These are phyloP conservation scores for Ceratocystiopsis brevicomis DNA, from an alignment of 2,329 filamentous ascomycete genomes.

Conservation along the genomic window DNA sequence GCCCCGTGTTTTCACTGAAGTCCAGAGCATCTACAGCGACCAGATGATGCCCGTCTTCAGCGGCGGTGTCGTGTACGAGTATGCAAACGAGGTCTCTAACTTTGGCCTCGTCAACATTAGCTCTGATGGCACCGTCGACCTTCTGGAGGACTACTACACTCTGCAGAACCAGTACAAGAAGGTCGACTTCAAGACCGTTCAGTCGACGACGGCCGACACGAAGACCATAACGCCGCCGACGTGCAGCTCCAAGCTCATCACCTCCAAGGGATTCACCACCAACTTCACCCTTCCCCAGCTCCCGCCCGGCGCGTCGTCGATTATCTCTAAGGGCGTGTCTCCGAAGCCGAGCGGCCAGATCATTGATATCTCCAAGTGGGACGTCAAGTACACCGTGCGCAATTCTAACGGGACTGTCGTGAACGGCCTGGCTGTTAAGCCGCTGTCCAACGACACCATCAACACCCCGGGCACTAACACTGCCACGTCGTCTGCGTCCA, in stretches of 20 bases:
- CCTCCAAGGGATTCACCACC: constrained; percentile 44
- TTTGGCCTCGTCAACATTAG: constrained; percentile 46
- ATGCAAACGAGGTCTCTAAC: constrained; percentile 49
- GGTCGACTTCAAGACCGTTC: constrained; percentile 50
- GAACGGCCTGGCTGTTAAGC: constrained; percentile 27
- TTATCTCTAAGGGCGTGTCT: constrained; percentile 60
- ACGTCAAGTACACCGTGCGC: constrained; percentile 37
- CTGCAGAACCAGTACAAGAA: constrained; percentile 58
- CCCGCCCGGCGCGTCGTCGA: constrained; percentile 46
- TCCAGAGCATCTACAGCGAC: constrained; percentile 49
- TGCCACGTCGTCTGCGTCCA: constrained; percentile 4
- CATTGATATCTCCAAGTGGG: constrained; percentile 35
- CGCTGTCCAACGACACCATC: constrained; percentile 23
- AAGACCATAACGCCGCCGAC: constrained; percentile 32
- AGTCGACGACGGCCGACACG: constrained; percentile 39
- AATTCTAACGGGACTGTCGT: constrained; percentile 46
- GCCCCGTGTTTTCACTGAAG: constrained; percentile 62
- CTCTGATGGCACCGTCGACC: constrained; percentile 33
- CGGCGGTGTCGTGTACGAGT: constrained; percentile 70
- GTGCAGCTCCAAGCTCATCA: constrained; percentile 50
- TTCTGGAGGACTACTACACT: constrained; percentile 50
- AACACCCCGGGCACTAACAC: constrained; percentile 27
- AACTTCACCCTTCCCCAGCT: constrained; percentile 60
- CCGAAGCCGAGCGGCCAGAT: constrained; percentile 47
- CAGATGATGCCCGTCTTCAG: constrained; percentile 52